Conservation (phyloP, 352 stramenopile species). For the Phytophthora pseudosyringae region DNA sequence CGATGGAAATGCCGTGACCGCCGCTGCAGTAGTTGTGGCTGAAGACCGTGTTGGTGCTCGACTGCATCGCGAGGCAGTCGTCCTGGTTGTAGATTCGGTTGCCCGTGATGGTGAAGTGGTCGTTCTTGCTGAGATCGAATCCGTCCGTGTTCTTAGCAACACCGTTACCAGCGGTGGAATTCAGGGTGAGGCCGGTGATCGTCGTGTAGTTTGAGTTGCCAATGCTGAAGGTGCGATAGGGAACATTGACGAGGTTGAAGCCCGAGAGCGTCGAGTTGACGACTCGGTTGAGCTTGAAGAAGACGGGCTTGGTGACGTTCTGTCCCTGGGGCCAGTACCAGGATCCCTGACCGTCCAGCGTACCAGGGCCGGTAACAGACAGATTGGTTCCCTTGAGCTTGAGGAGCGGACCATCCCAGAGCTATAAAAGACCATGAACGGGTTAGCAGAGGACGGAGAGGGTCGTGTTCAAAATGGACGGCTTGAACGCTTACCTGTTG, state of each 20-base stretch:
- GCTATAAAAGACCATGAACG: too few species aligned
- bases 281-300: constrained; percentile 17
- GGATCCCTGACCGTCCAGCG: constrained; percentile 36
- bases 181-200: constrained; percentile 8
- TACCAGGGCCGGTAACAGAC: constrained; percentile 31
- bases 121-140: constrained; percentile 18
- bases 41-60: constrained; percentile 30
- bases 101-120: constrained; percentile 16
- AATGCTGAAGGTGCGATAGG: constrained; percentile 35
- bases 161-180: constrained; percentile 15
- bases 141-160: constrained; percentile 22
- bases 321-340: constrained; percentile 44
- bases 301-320: constrained; percentile 22
- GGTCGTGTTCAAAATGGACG: too few species aligned
- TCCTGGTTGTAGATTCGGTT: constrained; percentile 30
- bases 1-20: constrained; percentile 36
- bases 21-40: constrained; percentile 20
- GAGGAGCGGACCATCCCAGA: too few species aligned
- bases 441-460: too few species aligned
- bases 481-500: too few species aligned
- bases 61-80: constrained; percentile 23
- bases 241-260: constrained; percentile 41
- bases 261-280: constrained; percentile 27
- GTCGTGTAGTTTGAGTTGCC: constrained; percentile 25
- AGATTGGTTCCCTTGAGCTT: constrained; percentile 23